Evolutionary conservation across 768 basidiomycete genomes (phyloP).

Genomic region (Termitomyces sp.): DNA sequence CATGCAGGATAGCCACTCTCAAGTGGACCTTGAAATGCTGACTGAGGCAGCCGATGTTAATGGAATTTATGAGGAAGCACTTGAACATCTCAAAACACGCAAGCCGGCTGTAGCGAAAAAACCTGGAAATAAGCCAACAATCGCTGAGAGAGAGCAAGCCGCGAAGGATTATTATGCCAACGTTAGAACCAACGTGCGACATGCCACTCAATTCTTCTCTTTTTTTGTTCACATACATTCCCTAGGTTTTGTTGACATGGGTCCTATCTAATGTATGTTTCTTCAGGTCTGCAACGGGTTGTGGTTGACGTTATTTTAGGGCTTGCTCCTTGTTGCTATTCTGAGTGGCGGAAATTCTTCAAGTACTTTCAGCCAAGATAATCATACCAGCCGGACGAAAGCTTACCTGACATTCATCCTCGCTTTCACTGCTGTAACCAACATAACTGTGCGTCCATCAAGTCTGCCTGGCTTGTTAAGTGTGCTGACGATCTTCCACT

Average conservation of each 20-base stretch:
- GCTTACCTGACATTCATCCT: conserved; percentile 79
- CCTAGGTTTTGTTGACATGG: conserved; percentile 69
- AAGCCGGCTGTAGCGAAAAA: conserved; percentile 32
- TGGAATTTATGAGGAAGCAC: conserved; percentile 78
- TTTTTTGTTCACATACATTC: neutral
- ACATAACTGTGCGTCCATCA: conserved; percentile 42
- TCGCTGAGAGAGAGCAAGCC: conserved; percentile 63
- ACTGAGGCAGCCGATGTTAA: conserved; percentile 80
- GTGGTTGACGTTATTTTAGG: conserved; percentile 32
- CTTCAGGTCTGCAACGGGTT: neutral
- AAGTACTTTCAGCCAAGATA: conserved; percentile 51
- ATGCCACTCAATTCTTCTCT: neutral
- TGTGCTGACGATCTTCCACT: neutral
- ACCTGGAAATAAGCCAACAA: conserved; percentile 25
- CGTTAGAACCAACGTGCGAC: conserved; percentile 70
- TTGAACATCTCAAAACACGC: conserved; percentile 62
- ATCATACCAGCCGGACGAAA: conserved; percentile 54
- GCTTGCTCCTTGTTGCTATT: conserved; percentile 64
- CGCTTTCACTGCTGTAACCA: conserved; percentile 75
- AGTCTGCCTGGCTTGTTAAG: neutral
- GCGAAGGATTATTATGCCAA: conserved; percentile 87
- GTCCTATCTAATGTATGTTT: conserved; percentile 72
- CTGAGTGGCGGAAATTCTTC: conserved; percentile 53
- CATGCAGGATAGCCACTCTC: conserved; percentile 70
- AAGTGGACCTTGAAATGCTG: conserved; percentile 85